Base-by-base conservation (phyloP, 352 stramenopile species). In the Globisporangium barbulae region DNA sequence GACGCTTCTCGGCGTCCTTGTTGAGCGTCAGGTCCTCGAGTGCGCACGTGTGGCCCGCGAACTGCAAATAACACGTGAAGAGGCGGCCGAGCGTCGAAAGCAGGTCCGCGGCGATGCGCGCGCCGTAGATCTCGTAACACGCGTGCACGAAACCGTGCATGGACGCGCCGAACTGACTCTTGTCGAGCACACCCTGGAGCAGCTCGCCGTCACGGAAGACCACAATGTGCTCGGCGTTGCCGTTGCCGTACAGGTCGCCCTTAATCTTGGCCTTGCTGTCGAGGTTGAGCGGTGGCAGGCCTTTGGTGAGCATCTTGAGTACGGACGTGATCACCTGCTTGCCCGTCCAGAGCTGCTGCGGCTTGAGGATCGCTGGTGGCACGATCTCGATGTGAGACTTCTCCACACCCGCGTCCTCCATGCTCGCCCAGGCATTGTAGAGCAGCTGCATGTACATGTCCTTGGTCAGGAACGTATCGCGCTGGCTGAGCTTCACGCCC, bases 281-380 rank as follows among this genome's bases (percentile, higher is more conserved):
- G 25, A 96, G 65, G 68, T 94, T 93, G 17, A 99, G 81, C 62
- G 92, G 91, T 22, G 94, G 93, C 9, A 98, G 69, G 1, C 84
- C 85, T 65, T 92, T 86, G 3, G 89, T 97, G 30, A 99, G 76
- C 78, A 99, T 79, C 75, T 97, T 92, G n/a, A 99, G 82, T 53
- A 99, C 80, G 19, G 94, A 99, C 10, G 93, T 98, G 60, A 99
- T 94, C 22, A 99, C 95, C 75, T 99, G 98, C 69, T 99, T 99
- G 58, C 98, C 98, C 10, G 98, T 99, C 98, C 98, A 99, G 7
- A 99, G 76, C 50, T 88, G 75, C 64, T 88, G 70, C 3, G 98
- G 98, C 81, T 99, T 99, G 30, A 98, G 74, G 69, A 99, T 99
- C 19, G 97, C 94, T 25, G 98, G 98, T n/a, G 88, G 91, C 39